Conservation (phyloP, 2,329 filamentous ascomycete genomes). For the Daldinia sp. region DNA sequence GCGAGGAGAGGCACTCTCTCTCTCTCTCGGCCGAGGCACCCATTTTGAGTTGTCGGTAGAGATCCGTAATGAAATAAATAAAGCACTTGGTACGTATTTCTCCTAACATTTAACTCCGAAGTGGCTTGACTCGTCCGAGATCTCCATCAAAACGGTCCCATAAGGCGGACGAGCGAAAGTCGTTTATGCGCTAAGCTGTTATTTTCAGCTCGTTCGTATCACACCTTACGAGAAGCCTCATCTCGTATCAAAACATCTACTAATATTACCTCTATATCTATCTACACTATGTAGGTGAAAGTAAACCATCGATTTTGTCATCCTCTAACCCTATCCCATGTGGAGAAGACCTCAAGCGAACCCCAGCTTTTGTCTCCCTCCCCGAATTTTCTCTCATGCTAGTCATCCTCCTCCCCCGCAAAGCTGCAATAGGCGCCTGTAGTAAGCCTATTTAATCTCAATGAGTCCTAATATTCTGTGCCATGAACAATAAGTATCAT, state of each 20-base stretch:
- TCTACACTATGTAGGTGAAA: neutral
- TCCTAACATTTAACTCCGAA: neutral
- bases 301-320: neutral
- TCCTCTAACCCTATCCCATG: conserved; percentile 8
- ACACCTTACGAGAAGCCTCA: conserved; percentile 1
- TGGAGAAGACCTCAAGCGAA: conserved; percentile 36
- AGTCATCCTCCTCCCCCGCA: conserved; percentile 30
- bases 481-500: conserved; percentile 17
- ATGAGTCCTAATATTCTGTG: conserved; percentile 11
- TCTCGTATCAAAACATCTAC: neutral
- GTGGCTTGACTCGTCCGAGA: conserved; percentile 9
- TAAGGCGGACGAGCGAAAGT: neutral
- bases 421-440: conserved; percentile 32
- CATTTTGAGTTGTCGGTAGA: conserved; percentile 35
- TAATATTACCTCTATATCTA: neutral
- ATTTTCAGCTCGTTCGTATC: conserved; percentile 16
- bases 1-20: conserved; percentile 11
- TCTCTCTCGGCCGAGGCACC: conserved; percentile 32
- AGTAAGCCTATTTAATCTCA: conserved; percentile 25
- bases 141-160: neutral
- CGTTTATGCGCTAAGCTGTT: neutral
- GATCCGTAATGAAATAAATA: conserved; percentile 5
- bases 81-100: neutral
- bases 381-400: conserved; percentile 12
- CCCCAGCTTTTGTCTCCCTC: conserved; percentile 36